These are phyloP conservation scores for Yarrowia sp. DNA, from an alignment of 805 yeast genomes.

Conservation along the genomic window DNA sequence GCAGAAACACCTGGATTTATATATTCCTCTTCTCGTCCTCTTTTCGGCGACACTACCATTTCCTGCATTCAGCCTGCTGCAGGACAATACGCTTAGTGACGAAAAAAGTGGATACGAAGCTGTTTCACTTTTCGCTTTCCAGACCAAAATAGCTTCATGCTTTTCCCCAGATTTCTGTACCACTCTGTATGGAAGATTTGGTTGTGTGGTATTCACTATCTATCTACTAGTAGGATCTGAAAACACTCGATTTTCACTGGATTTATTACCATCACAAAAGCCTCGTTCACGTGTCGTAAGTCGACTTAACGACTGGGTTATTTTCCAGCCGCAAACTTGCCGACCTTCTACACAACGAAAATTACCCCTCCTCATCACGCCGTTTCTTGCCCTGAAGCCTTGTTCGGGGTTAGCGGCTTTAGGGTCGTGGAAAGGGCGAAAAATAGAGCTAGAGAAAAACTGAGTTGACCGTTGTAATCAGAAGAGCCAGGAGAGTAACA, in stretches of 20 bases:
- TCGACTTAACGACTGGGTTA: not conserved
- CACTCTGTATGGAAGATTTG: not conserved
- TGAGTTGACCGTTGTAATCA: not conserved
- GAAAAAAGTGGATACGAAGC: not conserved
- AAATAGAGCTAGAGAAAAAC: not conserved
- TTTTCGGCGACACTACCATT: not conserved
- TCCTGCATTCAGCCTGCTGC: not conserved
- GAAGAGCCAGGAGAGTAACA: not conserved
- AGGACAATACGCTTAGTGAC: not conserved
- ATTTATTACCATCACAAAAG: too few relatives aligned
- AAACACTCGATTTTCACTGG: too few relatives aligned
- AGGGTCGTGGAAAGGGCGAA: not conserved
- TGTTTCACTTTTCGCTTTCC: not conserved
- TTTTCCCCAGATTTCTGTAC: not conserved
- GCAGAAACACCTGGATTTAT: not conserved
- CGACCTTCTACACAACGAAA: slow-evolving; percentile 8
- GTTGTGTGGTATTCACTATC: not conserved
- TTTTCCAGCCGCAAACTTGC: not conserved
- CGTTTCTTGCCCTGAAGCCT: slow-evolving; percentile 13
- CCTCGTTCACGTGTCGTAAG: not conserved
- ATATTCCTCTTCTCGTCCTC: not conserved
- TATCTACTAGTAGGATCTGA: too few relatives aligned
- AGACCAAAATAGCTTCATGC: not conserved
- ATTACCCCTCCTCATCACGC: slow-evolving; percentile 15
- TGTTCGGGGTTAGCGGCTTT: slow-evolving; percentile 8